These are phyloP conservation scores for Agrocybe praecox DNA, from an alignment of 768 basidiomycete genomes.

Conservation along the genomic window DNA sequence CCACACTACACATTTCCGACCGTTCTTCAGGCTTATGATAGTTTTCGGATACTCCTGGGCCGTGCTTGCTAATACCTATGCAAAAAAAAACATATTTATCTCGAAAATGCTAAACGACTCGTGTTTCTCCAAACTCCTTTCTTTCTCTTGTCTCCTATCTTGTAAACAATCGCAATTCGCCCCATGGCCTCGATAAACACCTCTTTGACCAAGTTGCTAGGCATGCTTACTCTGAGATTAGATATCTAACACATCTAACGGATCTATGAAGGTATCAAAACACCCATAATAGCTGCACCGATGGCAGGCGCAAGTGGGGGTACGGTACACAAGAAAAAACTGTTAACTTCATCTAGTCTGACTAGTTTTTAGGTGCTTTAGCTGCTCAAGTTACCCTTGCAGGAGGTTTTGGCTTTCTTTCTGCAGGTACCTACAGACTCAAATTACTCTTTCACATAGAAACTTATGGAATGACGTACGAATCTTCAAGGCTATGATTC, in stretches of 20 bases:
- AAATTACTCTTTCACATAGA: neutral
- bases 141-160: too few relatives aligned
- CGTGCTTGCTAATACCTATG: neutral
- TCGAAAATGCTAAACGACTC: too few relatives aligned
- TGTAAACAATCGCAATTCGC: neutral
- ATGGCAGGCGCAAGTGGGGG: slow-evolving; percentile 78
- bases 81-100: neutral
- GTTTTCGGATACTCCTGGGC: neutral
- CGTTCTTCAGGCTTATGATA: neutral
- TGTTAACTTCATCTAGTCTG: slow-evolving; percentile 11
- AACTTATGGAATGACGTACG: neutral
- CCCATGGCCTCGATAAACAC: slow-evolving; percentile 27
- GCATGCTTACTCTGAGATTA: slow-evolving; percentile 30
- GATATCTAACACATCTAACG: neutral
- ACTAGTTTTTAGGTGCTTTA: slow-evolving; percentile 36
- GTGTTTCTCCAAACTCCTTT: too few relatives aligned
- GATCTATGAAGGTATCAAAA: slow-evolving; percentile 44
- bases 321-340: slow-evolving; percentile 7
- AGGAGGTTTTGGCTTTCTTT: slow-evolving; percentile 78
- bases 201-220: slow-evolving; percentile 51
- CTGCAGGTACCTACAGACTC: slow-evolving; percentile 46
- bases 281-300: slow-evolving; percentile 64
- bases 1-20: neutral
- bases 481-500: slow-evolving; percentile 43
- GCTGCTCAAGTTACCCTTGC: slow-evolving; percentile 64